phyloP scores from a whole-genome alignment of 2,329 filamentous ascomycete genomes.

The Fusarium sambucinum region DNA sequence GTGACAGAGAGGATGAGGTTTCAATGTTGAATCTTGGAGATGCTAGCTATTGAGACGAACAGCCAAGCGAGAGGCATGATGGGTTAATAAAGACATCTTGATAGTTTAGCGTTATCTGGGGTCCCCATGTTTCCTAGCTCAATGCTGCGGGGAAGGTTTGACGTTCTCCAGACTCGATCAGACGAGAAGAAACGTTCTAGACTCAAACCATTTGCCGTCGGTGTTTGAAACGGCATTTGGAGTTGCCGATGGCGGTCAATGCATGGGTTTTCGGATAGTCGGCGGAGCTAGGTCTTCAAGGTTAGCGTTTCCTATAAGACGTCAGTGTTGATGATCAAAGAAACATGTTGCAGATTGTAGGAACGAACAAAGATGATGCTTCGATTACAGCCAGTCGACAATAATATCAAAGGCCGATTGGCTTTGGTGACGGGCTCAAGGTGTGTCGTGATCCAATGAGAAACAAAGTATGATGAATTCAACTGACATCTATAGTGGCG shows the following conservation, averaged over 20 bases:
- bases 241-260: slow-evolving; percentile 9
- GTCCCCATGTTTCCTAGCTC: slow-evolving; percentile 24
- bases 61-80: background rate
- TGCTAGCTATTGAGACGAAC: background rate
- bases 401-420: slow-evolving; percentile 32
- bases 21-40: background rate
- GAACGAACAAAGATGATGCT: slow-evolving; percentile 4
- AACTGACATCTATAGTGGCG: slow-evolving; percentile 46
- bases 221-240: slow-evolving; percentile 9
- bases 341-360: background rate
- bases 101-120: slow-evolving; percentile 18
- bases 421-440: slow-evolving; percentile 41
- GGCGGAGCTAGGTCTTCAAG: slow-evolving; percentile 2
- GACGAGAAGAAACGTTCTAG: background rate
- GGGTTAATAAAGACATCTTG: slow-evolving; percentile 28
- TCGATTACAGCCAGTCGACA: slow-evolving; percentile 28
- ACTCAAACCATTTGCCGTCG: slow-evolving; percentile 26
- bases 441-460: background rate
- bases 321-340: background rate
- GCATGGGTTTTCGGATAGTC: slow-evolving; percentile 5
- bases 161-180: slow-evolving; percentile 8
- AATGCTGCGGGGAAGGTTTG: slow-evolving; percentile 10
- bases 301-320: slow-evolving; percentile 15
- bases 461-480: background rate
- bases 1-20: background rate